Evolutionary conservation across 2,329 filamentous ascomycete species (phyloP).

Genomic region (Trichoderma simmonsii): DNA sequence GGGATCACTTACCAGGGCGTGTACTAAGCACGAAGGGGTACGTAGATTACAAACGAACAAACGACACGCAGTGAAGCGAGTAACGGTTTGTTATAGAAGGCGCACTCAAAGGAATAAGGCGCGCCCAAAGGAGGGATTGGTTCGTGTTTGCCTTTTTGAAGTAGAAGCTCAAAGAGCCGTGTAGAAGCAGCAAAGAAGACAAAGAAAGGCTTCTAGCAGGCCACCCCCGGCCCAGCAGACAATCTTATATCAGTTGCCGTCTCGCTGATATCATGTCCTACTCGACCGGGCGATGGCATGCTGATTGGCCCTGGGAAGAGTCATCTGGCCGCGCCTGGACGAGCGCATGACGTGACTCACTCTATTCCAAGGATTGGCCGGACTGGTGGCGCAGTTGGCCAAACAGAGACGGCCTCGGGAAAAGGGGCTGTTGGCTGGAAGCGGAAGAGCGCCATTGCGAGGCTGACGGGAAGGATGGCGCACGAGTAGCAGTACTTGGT

Average conservation of each 20-base stretch:
- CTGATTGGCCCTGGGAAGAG: conserved; percentile 25
- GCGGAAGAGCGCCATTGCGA: conserved; percentile 8
- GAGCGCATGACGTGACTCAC: conserved; percentile 30
- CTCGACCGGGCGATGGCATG: neutral
- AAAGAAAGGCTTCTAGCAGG: neutral
- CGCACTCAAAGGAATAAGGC: neutral
- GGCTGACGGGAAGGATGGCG: neutral
- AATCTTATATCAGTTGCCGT: conserved; percentile 7
- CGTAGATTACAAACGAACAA: neutral
- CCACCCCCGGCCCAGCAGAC: neutral
- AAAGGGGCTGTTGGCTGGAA: conserved; percentile 14
- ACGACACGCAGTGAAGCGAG: neutral
- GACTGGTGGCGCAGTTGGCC: conserved; percentile 17
- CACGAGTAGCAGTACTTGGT: neutral
- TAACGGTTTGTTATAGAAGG: neutral
- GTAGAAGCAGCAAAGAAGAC: conserved; percentile 10
- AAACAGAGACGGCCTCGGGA: neutral
- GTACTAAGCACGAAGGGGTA: neutral
- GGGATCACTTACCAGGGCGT: conserved; percentile 1
- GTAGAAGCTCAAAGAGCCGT: conserved; percentile 10
- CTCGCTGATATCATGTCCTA: neutral
- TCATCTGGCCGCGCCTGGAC: conserved; percentile 23
- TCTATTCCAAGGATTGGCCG: conserved; percentile 1
- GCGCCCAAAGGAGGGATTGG: neutral
- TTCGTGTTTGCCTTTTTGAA: neutral